Evolutionary conservation across 2,329 filamentous ascomycete species (phyloP).

Genomic region (Laburnicola sp.): DNA sequence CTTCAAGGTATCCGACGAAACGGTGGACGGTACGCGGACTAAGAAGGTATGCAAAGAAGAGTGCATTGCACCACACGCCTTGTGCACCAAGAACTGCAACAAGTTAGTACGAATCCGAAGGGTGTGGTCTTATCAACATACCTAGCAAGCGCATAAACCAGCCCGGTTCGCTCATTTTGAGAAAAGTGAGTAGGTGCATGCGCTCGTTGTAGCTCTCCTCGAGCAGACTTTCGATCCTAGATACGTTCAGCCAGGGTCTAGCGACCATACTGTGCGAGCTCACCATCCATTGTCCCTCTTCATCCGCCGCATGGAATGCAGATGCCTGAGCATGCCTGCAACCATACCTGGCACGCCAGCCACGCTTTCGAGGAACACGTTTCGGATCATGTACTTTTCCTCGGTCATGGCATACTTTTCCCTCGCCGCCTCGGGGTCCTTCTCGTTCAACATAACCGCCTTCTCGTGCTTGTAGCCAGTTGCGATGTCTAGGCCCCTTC

Average conservation of each 20-base stretch:
- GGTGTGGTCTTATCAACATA: neutral
- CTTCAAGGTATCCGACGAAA: constrained; percentile 95
- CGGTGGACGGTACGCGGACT: constrained; percentile 87
- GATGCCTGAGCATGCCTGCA: constrained; percentile 87
- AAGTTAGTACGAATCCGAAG: neutral
- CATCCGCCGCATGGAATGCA: constrained; percentile 80
- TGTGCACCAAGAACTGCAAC: constrained; percentile 78
- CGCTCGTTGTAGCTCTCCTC: constrained; percentile 92
- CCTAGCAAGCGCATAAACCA: constrained; percentile 85
- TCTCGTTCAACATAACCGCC: constrained; percentile 43
- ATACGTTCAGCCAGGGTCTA: constrained; percentile 12
- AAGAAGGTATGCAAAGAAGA: constrained; percentile 87
- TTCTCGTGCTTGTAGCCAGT: constrained; percentile 79
- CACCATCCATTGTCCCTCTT: constrained; percentile 90
- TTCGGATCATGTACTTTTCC: constrained; percentile 84
- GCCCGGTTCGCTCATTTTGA: constrained; percentile 85
- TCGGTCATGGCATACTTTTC: constrained; percentile 74
- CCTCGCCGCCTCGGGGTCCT: constrained; percentile 55
- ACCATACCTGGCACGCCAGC: constrained; percentile 98
- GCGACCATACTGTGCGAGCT: neutral
- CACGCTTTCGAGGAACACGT: constrained; percentile 92
- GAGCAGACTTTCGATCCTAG: constrained; percentile 84
- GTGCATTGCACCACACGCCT: constrained; percentile 93
- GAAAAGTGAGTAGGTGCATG: constrained; percentile 90
- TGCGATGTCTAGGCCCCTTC: constrained; percentile 78